phyloP scores from a whole-genome alignment of 2,329 filamentous ascomycete species.

The Fulvia fulva region DNA sequence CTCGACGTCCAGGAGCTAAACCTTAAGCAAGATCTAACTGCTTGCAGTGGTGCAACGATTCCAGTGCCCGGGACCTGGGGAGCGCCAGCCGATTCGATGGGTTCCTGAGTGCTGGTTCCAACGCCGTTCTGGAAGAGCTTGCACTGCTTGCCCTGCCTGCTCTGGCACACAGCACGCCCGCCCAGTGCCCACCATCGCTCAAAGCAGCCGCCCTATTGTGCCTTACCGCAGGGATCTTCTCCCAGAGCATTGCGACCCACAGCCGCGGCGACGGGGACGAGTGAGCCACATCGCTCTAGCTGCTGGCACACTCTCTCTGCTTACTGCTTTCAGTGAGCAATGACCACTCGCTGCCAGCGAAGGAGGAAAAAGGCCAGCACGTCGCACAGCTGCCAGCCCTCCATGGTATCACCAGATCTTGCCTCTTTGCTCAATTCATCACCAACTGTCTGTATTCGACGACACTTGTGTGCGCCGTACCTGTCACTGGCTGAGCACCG shows the following conservation, averaged over 20 bases:
- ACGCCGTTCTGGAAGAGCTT: slow-evolving; percentile 22
- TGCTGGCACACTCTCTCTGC: slow-evolving; percentile 34
- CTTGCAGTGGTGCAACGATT: slow-evolving; percentile 23
- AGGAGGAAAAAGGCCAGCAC: slow-evolving; percentile 27
- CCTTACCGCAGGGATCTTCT: slow-evolving; percentile 37
- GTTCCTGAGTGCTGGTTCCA: slow-evolving; percentile 22
- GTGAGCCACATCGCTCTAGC: slow-evolving; percentile 37
- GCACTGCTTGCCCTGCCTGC: no score
- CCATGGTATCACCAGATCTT: slow-evolving; percentile 35
- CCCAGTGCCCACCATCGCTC: slow-evolving; percentile 23
- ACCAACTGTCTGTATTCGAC: slow-evolving; percentile 28
- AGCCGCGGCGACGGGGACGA: slow-evolving; percentile 40
- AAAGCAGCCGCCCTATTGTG: slow-evolving; percentile 24
- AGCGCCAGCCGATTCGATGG: slow-evolving; percentile 29
- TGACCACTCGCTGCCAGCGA: slow-evolving; percentile 27
- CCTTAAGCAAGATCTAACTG: slow-evolving; percentile 27
- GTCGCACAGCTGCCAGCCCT: slow-evolving; percentile 30
- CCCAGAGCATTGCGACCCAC: slow-evolving; percentile 39
- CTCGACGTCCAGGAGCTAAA: slow-evolving; percentile 16
- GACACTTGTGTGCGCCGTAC: slow-evolving; percentile 29
- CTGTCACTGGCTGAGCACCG: slow-evolving; percentile 32
- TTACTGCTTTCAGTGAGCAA: slow-evolving; percentile 31
- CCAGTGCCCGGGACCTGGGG: slow-evolving; percentile 27
- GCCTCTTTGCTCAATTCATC: slow-evolving; percentile 33
- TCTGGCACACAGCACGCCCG: slow-evolving; percentile 17